Conservation (phyloP, 805 yeast species). For the Allodekkera sacchari region DNA sequence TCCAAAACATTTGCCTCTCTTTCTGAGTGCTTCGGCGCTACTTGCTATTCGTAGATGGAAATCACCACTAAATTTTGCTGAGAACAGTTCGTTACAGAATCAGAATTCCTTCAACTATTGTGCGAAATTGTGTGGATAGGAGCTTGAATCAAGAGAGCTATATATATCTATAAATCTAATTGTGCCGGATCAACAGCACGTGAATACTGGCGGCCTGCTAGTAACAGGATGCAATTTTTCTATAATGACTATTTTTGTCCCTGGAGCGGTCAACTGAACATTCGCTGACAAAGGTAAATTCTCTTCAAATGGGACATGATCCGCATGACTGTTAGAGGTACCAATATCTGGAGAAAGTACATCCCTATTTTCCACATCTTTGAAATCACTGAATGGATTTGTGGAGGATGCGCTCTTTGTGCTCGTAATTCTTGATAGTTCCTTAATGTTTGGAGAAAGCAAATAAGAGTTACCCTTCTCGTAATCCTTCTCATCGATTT, state of each 20-base stretch:
- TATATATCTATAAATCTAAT: not conserved
- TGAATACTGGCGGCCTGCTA: constrained; percentile 53
- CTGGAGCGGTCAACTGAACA: constrained; percentile 11
- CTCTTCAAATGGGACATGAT: too few species aligned
- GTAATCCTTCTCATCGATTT: constrained; percentile 20
- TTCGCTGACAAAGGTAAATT: too few species aligned
- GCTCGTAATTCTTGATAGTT: not conserved
- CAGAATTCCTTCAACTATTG: too few species aligned
- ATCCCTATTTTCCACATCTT: not conserved
- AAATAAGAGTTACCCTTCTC: constrained; percentile 9
- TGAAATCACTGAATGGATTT: not conserved
- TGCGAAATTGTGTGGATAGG: too few species aligned
- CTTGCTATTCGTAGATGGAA: too few species aligned
- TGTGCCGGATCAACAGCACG: constrained; percentile 47
- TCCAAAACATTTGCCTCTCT: too few species aligned
- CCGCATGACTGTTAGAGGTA: too few species aligned
- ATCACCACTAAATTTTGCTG: too few species aligned
- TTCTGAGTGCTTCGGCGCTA: too few species aligned
- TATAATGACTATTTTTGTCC: constrained; percentile 42
- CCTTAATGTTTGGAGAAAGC: constrained; percentile 7
- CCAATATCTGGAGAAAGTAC: too few species aligned
- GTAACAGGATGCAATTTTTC: constrained; percentile 51
- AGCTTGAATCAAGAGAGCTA: not conserved
- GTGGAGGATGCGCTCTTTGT: too few species aligned
- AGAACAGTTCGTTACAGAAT: too few species aligned